These are phyloP conservation scores for Chalciporus piperatus DNA, from an alignment of 768 basidiomycete species.

Conservation along the genomic window DNA sequence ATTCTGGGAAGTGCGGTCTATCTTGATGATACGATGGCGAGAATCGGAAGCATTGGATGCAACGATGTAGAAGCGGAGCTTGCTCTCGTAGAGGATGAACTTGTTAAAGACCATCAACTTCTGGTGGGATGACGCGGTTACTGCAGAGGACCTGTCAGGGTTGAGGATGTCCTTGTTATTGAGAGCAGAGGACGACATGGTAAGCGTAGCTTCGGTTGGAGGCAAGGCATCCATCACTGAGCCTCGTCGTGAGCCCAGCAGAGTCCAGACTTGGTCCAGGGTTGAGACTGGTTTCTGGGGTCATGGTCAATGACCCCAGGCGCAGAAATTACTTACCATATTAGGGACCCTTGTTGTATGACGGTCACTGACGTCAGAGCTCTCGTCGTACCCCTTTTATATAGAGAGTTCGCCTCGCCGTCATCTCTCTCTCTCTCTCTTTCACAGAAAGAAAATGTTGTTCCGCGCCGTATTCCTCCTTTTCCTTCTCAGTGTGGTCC, in stretches of 20 bases:
- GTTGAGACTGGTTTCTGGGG: no score
- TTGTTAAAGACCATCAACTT: slow-evolving; percentile 51
- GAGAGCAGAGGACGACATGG: not conserved
- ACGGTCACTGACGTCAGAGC: not conserved
- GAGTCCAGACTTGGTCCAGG: no score
- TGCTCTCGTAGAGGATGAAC: slow-evolving; percentile 92
- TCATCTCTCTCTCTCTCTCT: not conserved
- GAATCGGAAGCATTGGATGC: slow-evolving; percentile 88
- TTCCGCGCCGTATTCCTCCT: slow-evolving; percentile 2
- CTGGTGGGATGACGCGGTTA: not conserved
- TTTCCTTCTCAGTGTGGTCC: slow-evolving; percentile 35
- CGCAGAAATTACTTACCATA: not conserved
- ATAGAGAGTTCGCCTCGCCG: not conserved
- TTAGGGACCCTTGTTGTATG: slow-evolving; percentile 5
- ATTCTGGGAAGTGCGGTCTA: slow-evolving; percentile 80
- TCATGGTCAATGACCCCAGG: no score
- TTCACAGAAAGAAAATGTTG: not conserved
- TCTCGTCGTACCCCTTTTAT: not conserved
- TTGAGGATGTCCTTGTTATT: not conserved
- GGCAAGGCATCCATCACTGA: no score
- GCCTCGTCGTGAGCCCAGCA: no score
- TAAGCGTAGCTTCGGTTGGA: not conserved
- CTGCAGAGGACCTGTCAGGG: not conserved
- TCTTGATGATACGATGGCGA: slow-evolving; percentile 87
- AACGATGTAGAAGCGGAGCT: slow-evolving; percentile 85